These are phyloP conservation scores for Epichloe coenophiala DNA, from an alignment of 2,329 filamentous ascomycete genomes.

Conservation along the genomic window DNA sequence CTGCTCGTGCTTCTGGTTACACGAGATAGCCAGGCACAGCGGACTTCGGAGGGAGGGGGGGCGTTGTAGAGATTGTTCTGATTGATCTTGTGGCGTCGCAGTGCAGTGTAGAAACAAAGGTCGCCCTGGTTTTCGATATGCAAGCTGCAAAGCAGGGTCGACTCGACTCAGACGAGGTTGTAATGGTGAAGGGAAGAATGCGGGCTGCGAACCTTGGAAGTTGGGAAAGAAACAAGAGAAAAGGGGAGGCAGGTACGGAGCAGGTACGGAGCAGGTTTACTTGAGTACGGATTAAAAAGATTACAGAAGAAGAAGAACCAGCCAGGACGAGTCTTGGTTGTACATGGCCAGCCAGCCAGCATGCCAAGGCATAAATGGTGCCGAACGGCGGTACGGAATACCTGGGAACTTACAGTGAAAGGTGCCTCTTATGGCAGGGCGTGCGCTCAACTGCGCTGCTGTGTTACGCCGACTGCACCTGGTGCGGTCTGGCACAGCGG, in stretches of 20 bases:
- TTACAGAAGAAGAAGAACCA: no score
- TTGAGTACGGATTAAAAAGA: no score
- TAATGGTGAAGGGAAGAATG: not conserved
- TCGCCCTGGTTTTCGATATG: not conserved
- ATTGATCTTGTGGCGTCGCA: not conserved
- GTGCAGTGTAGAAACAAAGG: not conserved
- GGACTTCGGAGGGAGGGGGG: not conserved
- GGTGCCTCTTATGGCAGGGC: not conserved
- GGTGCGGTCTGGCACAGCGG: no score
- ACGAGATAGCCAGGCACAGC: not conserved
- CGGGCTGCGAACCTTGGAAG: not conserved
- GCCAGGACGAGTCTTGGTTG: not conserved
- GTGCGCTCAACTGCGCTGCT: no score
- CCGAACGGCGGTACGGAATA: not conserved
- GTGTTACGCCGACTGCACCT: no score
- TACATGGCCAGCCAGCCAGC: no score
- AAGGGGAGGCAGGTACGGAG: not conserved
- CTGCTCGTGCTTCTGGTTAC: conserved; percentile 3
- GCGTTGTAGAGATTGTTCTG: not conserved
- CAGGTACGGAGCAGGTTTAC: no score
- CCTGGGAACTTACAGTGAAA: not conserved
- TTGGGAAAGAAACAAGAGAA: not conserved
- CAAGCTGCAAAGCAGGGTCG: not conserved
- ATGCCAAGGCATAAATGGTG: no score
- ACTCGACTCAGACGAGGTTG: not conserved